Percentiles rank a stretch among this genome's conserved stretches.
phyloP scores from a whole-genome alignment of 2,329 filamentous ascomycete genomes.

The Fusarium sp. region DNA sequence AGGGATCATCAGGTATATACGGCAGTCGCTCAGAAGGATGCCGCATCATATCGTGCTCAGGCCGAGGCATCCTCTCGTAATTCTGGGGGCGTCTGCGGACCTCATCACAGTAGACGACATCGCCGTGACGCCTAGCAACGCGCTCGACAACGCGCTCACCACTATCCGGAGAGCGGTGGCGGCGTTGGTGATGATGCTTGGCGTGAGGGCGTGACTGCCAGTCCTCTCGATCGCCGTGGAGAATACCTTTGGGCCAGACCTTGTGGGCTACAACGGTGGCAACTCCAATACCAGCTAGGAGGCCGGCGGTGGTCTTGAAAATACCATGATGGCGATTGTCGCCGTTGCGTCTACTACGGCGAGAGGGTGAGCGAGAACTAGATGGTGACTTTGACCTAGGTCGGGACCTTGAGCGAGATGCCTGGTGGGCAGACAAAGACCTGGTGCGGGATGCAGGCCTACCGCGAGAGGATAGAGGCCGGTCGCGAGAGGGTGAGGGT shows the following conservation, averaged over 20 bases:
- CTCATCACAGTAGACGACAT: conserved; percentile 36
- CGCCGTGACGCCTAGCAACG: conserved; percentile 22
- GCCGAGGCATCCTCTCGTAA: conserved; percentile 28
- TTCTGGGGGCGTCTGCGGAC: conserved; percentile 28
- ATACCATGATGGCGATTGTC: conserved; percentile 37
- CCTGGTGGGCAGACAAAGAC: conserved; percentile 7
- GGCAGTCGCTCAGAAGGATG: conserved; percentile 19
- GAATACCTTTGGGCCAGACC: conserved; percentile 48
- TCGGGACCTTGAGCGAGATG: conserved; percentile 32
- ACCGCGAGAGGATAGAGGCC: conserved; percentile 20
- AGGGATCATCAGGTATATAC: conserved; percentile 34
- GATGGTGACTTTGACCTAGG: conserved; percentile 31
- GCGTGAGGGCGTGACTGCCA: conserved; percentile 39
- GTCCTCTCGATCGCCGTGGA: conserved; percentile 44
- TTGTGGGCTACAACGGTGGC: conserved; percentile 49
- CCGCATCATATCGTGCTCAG: conserved; percentile 22
- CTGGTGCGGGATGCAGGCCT: conserved; percentile 17
- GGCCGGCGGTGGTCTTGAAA: conserved; percentile 46
- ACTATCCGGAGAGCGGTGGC: conserved; percentile 21
- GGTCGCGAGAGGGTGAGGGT: conserved; percentile 12
- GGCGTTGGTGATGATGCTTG: conserved; percentile 27
- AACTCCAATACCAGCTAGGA: conserved; percentile 50
- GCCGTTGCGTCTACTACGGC: conserved; percentile 18
- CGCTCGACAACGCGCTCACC: conserved; percentile 29
- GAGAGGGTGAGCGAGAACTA: conserved; percentile 36